Base-by-base conservation (phyloP, 257 asterid genomes). In the Thymus mandschuricus region DNA sequence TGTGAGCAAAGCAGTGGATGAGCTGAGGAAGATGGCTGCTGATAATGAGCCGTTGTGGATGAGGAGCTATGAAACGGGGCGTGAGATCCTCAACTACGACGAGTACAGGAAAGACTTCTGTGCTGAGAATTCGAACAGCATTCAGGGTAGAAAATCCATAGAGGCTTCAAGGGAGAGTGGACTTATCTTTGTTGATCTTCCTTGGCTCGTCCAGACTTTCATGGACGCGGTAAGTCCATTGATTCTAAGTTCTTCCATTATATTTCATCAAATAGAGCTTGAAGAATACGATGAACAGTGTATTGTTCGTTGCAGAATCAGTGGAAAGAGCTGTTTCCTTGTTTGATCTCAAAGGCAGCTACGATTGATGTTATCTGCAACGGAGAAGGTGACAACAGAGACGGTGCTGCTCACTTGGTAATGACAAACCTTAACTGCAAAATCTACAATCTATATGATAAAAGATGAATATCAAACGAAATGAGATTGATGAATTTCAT, bases 91-190 rank as follows among this genome's bases (percentile, higher is more conserved):
- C 12, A 94, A 94, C 68, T 94, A 91, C 34, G 96, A 94, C 33
- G 96, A 88, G 84, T 94, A 91, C 67, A 57, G 69, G 63, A 89
- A 83, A 58, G 74, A 76, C 35, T 86, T 91, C 50, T 69, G 78
- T 6, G 28, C 13, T 2, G 83, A 77, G 15, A 72, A 55, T 74
- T 28, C 70, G 12, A 45, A 48, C 13, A 57, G 30, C 6, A 54
- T 40, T 63, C 85, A 60, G 75, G 77, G 79, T 2, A 85, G 75
- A 66, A 85, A n/a, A 68, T 80, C 81, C 29, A 77, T 94, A 43
- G 98, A 94, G 81, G 97, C 89, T 50, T 94, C 98, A 1, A 87
- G 97, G 68, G 97, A 89, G 66, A 70, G 80, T 50, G 91, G 81
- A 43, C 60, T 81, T 48, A 77, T 91, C 49, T 88, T 83, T 59